Base-by-base conservation (phyloP, 2,329 filamentous ascomycete species). In the Coniochaeta sp. region DNA sequence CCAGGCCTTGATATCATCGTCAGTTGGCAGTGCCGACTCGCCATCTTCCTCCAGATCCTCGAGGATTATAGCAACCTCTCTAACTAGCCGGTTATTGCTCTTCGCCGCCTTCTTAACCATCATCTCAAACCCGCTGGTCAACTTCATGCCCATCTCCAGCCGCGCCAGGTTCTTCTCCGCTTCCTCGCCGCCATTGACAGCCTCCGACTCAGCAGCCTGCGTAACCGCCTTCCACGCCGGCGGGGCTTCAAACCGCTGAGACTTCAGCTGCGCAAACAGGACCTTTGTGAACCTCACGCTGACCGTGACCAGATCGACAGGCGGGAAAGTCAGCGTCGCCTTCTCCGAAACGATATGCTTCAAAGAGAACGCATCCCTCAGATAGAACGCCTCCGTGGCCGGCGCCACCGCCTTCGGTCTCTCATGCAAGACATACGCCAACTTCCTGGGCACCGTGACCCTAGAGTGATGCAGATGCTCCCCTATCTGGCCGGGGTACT, bases 61-160 rank as follows among this genome's bases (percentile, higher is more conserved):
- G 0, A 96, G 73, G 1, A 95, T 63, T 12, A 96, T 73, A 24
- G 82, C 81, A 31, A 96, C 81, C 66, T 95, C 90, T 31, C 89
- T 77, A 4, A 89, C 86, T 1, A 79, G 68, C 8, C 84, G 77
- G 57, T 79, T 87, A 57, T 89, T 83, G 57, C 79, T 82, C 54
- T 85, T 84, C 33, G 86, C 78, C 1, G 83, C 78, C 58, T 87
- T 82, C 9, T 74, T 72, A 0, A 90, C 71, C 48, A 97, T 76
- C 78, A 97, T 94, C 68, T 99, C 92, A 61, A 96, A 91, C 0
- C 92, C 94, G 59, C 86, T 91, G 0, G 89, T 81, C 9, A 97
- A 69, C 65, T 97, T 97, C 85, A 96, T 92, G 10, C 91, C 91
- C 35, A 87, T 72, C 52, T 92, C 86, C 1, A 79, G 57, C n/a